Conservation (phyloP, 2,329 filamentous ascomycete genomes). For the Cladorrhinum sp. region DNA sequence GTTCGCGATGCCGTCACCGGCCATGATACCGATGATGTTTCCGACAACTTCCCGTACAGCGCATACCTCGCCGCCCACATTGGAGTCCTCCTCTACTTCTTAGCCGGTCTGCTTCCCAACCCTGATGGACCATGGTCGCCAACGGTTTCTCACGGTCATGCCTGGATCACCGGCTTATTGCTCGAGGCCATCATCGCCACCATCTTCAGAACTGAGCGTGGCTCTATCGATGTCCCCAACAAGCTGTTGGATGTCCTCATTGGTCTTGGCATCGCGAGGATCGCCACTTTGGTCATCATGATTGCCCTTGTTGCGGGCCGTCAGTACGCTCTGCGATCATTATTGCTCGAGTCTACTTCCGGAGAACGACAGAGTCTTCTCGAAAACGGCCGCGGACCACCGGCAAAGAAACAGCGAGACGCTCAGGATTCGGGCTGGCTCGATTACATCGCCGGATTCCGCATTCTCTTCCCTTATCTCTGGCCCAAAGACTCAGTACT, state of each 20-base stretch:
- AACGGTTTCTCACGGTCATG: slow-evolving; percentile 34
- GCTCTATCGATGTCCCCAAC: slow-evolving; percentile 30
- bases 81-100: slow-evolving; percentile 40
- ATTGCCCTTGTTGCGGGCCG: slow-evolving; percentile 30
- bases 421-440: slow-evolving; percentile 62
- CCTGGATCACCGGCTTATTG: slow-evolving; percentile 37
- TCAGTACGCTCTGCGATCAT: slow-evolving; percentile 32
- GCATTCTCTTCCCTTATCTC: slow-evolving; percentile 91
- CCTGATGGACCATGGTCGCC: slow-evolving; percentile 45
- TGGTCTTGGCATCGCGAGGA: slow-evolving; percentile 32
- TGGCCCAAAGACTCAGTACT: slow-evolving; percentile 80
- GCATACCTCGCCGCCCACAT: slow-evolving; percentile 42
- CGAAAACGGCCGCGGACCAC: slow-evolving; percentile 36
- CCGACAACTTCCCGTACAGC: slow-evolving; percentile 38
- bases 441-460: slow-evolving; percentile 91
- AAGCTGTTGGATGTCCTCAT: slow-evolving; percentile 33
- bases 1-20: slow-evolving; percentile 33
- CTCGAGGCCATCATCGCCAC: slow-evolving; percentile 38
- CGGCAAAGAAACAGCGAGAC: slow-evolving; percentile 24
- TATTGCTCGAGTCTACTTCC: slow-evolving; percentile 29
- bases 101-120: slow-evolving; percentile 42
- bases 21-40: slow-evolving; percentile 22
- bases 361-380: slow-evolving; percentile 40
- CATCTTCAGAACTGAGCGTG: slow-evolving; percentile 33
- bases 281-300: slow-evolving; percentile 37